Base-by-base conservation (phyloP, 2,329 filamentous ascomycete species). In the Fusarium humuli region DNA sequence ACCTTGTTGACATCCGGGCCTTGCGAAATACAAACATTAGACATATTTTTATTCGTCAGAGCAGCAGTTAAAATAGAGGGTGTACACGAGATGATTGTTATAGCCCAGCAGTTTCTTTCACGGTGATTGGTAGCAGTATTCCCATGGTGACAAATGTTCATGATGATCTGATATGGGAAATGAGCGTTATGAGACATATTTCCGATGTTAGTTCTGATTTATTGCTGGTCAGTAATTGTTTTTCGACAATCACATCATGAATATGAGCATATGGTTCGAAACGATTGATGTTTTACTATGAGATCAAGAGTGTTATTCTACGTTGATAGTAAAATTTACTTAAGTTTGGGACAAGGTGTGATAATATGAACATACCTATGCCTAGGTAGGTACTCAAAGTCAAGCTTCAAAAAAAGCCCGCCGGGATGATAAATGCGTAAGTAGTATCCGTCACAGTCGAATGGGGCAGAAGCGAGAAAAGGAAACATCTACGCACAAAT, bases 381-480 rank as follows among this genome's bases (percentile, higher is more conserved):
- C 34, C 32, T 37, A 29, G 3, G 16, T n/a, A 37, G 34, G 34
- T 20, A 12, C 34, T 25, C 25, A 52, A 13, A 46, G 23, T 61
- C 20, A 61, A 47, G 40, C 23, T 65, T 66, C 41, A 53, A 58
- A 52, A 67, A 67, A 62, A 25, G 23, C 44, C 62, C 64, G 42
- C 67, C 68, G 68, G 68, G 68, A 70, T 70, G 55, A 69, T 69
- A 65, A 65, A 53, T 70, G 67, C 68, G 29, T 68, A 57, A 69
- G 69, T 71, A 69, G 69, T 71, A 70, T 70, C 69, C 64, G 68
- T 66, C 63, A 66, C 63, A 66, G 64, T 69, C 16, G 62, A 70
- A 70, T 70, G 67, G 67, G 67, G 66, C 67, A 49, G 52, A 50
- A 40, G 48, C 46, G 44, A 70, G 66, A 58, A 20, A 48, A 29